Base-by-base conservation (phyloP, 495 filamentous ascomycete genomes). In the Lophiotrema nucula region DNA sequence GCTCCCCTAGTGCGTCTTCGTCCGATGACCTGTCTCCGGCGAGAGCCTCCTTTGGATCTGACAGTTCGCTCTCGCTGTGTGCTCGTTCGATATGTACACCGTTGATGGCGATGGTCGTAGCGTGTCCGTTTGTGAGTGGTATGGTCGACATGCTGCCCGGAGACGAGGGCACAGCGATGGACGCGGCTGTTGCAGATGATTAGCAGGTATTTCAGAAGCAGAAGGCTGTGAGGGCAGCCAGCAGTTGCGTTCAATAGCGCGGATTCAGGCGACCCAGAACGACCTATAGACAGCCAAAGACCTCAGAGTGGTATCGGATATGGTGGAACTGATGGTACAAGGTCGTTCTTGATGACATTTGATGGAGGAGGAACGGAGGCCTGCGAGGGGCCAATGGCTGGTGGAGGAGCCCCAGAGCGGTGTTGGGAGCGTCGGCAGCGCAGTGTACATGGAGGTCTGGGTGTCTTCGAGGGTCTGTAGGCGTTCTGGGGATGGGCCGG, bases 11-110 rank as follows among this genome's bases (percentile, higher is more conserved):
- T 8, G 57, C 66, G 18, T 62, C 63, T 31, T 60, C 62, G 21
- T 57, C 51, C 6, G 66, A 66, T 28, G 58, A 60, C 19, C 23
- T 5, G 51, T 63, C 55, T 48, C 57, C 60, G 49, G 42, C 62
- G 67, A 66, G 61, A 61, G 63, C 50, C 45, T 73, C 72, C 46
- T 66, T 64, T 48, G 62, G 47, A 41, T 72, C 69, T 26, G 70
- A 73, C 18, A 73, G 65, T 38, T 73, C 70, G 72, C 71, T 74
- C 59, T 76, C 81, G 67, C 76, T 80, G 60, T 77, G 79, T 45
- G 78, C 76, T 10, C 74, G 69, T 23, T 68, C 69, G 56, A 72
- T 70, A 48, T 74, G 68, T 55, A 70, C 64, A 28, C 63, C 76
- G 8, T 70, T 60, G 31, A 69, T 65, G 46, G 70, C 70, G 28